Percentiles rank a stretch among this genome's conserved stretches.
Evolutionary conservation across 2,329 filamentous ascomycete genomes (phyloP).

Genomic region (Setomelanomma holmii): DNA sequence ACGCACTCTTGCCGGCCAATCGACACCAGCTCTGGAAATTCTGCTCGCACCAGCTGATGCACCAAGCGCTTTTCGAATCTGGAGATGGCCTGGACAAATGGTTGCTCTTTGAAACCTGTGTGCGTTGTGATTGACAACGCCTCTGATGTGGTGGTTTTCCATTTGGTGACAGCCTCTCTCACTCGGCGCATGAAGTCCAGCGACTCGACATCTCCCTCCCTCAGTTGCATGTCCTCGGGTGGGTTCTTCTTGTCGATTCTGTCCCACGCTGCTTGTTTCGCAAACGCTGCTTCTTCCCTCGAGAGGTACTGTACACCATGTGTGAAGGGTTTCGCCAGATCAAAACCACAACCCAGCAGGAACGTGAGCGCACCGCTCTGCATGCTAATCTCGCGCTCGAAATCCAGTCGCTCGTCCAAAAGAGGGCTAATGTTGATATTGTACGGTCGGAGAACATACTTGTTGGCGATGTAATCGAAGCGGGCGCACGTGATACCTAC

Average conservation of each 20-base stretch:
- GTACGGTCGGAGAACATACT: constrained; percentile 68
- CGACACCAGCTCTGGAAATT: constrained; percentile 60
- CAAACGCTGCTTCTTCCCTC: constrained; percentile 61
- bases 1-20: constrained; percentile 53
- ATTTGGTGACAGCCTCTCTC: constrained; percentile 55
- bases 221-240: constrained; percentile 56
- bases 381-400: constrained; percentile 67
- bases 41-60: constrained; percentile 69
- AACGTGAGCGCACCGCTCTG: constrained; percentile 69
- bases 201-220: constrained; percentile 60
- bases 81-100: constrained; percentile 28
- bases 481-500: constrained; percentile 71
- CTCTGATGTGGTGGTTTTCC: constrained; percentile 44
- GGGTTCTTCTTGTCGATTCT: constrained; percentile 48
- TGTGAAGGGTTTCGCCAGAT: constrained; percentile 63
- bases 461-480: constrained; percentile 57
- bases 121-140: constrained; percentile 39
- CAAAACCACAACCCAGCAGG: constrained; percentile 64
- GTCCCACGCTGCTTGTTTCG: constrained; percentile 54
- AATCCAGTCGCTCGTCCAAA: constrained; percentile 59
- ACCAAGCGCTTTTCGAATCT: constrained; percentile 70
- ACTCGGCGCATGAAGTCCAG: constrained; percentile 59
- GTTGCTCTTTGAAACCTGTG: constrained; percentile 30
- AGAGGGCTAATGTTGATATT: constrained; percentile 69
- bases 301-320: constrained; percentile 69